phyloP scores from a whole-genome alignment of 116 monocot species.

The Zostera marina region DNA sequence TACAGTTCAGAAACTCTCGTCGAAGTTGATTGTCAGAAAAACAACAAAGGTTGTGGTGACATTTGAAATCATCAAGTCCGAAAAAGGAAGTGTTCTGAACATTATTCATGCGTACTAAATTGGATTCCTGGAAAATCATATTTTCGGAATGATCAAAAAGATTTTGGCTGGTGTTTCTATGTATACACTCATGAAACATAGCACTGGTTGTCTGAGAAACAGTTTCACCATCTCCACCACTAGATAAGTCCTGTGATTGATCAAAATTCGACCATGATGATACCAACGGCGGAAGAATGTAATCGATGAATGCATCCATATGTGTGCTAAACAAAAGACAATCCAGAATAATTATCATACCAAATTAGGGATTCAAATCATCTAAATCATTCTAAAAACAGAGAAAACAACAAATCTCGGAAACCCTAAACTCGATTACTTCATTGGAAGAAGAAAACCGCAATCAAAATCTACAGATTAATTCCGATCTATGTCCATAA shows the following conservation, averaged over 20 bases:
- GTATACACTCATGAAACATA: constrained; percentile 5
- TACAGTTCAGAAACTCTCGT: constrained; percentile 4
- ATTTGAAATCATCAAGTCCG: constrained; percentile 18
- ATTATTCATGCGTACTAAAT: constrained; percentile 12
- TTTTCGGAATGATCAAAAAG: constrained; percentile 17
- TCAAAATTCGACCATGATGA: constrained; percentile 33
- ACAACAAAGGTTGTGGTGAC: constrained; percentile 5
- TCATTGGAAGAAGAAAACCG: not conserved
- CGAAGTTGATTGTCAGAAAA: constrained; percentile 14
- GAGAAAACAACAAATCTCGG: not conserved
- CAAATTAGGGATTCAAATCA: no score
- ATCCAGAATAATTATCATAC: no score
- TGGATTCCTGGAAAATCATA: constrained; percentile 12
- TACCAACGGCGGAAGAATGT: constrained; percentile 21
- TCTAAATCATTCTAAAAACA: no score
- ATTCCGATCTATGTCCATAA: not conserved
- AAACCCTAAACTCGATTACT: not conserved
- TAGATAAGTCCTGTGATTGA: constrained; percentile 21
- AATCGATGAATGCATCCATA: constrained; percentile 42
- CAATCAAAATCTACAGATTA: not conserved
- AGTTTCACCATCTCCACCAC: constrained; percentile 9
- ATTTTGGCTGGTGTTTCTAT: constrained; percentile 14
- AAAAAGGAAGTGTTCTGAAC: constrained; percentile 12
- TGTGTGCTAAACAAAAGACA: not conserved
- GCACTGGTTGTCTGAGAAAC: constrained; percentile 4